phyloP scores from a whole-genome alignment of 2,329 filamentous ascomycete species.

The Ceratocystis lukuohia region DNA sequence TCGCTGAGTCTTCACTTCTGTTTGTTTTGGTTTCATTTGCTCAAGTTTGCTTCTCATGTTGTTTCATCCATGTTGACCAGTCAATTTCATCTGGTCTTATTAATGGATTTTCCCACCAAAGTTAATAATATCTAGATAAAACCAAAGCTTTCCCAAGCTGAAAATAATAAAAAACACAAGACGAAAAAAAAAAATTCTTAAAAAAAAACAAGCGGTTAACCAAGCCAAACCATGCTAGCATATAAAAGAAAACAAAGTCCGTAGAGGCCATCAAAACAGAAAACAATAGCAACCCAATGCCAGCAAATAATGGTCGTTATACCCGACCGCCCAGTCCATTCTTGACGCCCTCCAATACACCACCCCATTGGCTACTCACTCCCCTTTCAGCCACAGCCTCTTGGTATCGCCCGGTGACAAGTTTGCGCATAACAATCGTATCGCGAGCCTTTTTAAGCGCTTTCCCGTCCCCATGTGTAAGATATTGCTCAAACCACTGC shows the following conservation, averaged over 20 bases:
- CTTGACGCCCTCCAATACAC: constrained; percentile 39
- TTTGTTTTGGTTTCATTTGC: neutral
- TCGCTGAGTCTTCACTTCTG: neutral
- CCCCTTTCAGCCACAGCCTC: constrained; percentile 35
- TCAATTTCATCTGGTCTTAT: neutral
- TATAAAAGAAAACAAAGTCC: constrained; percentile 7
- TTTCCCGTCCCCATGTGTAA: constrained; percentile 52
- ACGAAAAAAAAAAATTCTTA: neutral
- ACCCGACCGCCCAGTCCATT: constrained; percentile 27
- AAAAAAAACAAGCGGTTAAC: constrained; percentile 7
- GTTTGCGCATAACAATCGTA: constrained; percentile 58
- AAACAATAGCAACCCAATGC: neutral
- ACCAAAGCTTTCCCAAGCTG: neutral
- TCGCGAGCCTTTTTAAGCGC: constrained; percentile 54
- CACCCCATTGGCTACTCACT: constrained; percentile 35
- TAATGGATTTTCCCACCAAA: neutral
- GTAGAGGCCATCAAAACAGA: constrained; percentile 4
- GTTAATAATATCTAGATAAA: neutral
- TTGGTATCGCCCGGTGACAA: constrained; percentile 49
- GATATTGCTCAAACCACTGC: constrained; percentile 56
- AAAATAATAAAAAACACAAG: constrained; percentile 8
- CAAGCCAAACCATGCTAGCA: neutral
- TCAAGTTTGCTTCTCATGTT: neutral
- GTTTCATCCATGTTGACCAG: neutral
- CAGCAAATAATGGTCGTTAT: neutral